Evolutionary conservation across 2,329 filamentous ascomycete genomes (phyloP).

Genomic region (Aureobasidium sp.): DNA sequence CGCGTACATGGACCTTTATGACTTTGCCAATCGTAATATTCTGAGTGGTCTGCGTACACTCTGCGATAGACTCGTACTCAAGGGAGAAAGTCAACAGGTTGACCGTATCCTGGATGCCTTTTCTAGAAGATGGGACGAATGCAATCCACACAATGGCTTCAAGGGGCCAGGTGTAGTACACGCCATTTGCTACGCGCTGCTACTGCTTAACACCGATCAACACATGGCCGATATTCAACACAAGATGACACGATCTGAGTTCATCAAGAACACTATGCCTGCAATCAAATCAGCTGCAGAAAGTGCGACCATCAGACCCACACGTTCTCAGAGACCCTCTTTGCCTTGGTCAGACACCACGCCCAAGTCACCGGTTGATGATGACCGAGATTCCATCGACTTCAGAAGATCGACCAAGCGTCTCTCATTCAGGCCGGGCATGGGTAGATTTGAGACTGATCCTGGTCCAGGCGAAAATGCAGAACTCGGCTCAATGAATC

Average conservation of each 20-base stretch:
- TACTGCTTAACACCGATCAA: constrained; percentile 91
- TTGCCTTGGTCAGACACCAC: constrained; percentile 28
- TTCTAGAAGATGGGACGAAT: constrained; percentile 83
- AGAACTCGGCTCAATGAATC: constrained; percentile 54
- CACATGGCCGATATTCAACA: constrained; percentile 91
- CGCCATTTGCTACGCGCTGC: constrained; percentile 92
- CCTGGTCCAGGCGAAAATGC: constrained; percentile 8
- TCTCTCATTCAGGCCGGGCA: constrained; percentile 37
- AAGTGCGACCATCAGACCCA: constrained; percentile 24
- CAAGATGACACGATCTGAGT: constrained; percentile 93
- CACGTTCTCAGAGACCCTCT: constrained; percentile 21
- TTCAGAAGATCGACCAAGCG: constrained; percentile 33
- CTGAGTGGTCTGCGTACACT: constrained; percentile 70
- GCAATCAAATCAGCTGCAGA: constrained; percentile 70
- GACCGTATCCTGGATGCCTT: constrained; percentile 89
- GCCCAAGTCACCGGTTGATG: constrained; percentile 18
- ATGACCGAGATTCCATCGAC: constrained; percentile 31
- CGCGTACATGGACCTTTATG: constrained; percentile 89
- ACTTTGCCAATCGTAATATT: constrained; percentile 76
- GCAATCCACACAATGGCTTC: constrained; percentile 89
- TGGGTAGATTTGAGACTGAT: constrained; percentile 24
- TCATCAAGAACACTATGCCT: constrained; percentile 92
- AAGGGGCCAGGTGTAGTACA: constrained; percentile 88
- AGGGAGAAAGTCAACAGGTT: constrained; percentile 92
- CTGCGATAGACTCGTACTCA: constrained; percentile 73